Evolutionary conservation across 208 protist species (phyloP).

Genomic region (Angomonas desouzai): DNA sequence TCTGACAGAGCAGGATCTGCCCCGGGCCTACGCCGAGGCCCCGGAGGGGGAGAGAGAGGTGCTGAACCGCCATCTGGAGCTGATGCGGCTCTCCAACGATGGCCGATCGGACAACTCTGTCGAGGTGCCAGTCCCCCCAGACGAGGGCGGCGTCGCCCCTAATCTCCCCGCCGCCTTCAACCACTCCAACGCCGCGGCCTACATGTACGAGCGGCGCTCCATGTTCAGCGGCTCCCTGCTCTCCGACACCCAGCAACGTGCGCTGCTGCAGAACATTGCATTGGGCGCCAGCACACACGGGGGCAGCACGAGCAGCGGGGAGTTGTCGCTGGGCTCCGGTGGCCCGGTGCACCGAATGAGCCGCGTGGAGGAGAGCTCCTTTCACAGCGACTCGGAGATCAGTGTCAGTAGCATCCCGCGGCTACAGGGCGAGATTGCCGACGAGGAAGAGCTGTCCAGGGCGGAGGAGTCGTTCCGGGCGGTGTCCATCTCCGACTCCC

Average conservation of each 20-base stretch:
- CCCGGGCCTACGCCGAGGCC: slow-evolving; percentile 37
- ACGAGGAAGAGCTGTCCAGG: slow-evolving; percentile 13
- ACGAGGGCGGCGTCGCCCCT: slow-evolving; percentile 35
- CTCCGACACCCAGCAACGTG: not conserved
- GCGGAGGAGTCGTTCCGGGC: not conserved
- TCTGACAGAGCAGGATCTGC: slow-evolving; percentile 64
- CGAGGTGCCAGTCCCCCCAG: slow-evolving; percentile 39
- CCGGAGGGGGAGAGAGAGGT: not conserved
- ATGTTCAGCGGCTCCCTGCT: slow-evolving; percentile 1
- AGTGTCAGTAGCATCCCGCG: slow-evolving; percentile 47
- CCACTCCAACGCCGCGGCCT: not conserved
- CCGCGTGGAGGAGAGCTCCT: slow-evolving; percentile 5
- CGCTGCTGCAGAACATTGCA: not conserved
- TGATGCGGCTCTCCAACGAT: slow-evolving; percentile 58
- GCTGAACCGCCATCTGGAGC: slow-evolving; percentile 43
- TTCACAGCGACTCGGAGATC: slow-evolving; percentile 27
- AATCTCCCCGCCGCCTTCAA: not conserved
- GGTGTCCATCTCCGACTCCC: slow-evolving; percentile 1
- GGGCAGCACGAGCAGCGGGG: not conserved
- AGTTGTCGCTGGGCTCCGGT: not conserved
- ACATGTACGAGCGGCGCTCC: not conserved
- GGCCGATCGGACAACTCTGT: slow-evolving; percentile 48
- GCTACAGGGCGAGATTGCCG: slow-evolving; percentile 22
- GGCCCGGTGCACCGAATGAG: not conserved
- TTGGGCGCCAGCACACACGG: not conserved